Evolutionary conservation across 495 filamentous ascomycete genomes (phyloP).

Genomic region (Podospora conica): DNA sequence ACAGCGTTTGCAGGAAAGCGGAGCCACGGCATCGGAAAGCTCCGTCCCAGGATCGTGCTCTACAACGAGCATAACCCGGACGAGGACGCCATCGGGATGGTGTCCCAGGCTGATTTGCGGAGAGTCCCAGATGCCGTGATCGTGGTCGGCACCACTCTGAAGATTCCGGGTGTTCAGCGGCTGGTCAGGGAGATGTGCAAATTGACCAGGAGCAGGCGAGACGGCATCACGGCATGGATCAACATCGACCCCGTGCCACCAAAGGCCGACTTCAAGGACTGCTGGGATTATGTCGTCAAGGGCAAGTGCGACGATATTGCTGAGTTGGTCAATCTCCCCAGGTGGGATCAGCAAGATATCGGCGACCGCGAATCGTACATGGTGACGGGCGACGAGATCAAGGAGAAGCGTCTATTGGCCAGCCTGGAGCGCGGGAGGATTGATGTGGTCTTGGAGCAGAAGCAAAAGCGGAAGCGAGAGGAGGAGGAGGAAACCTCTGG

Average conservation of each 20-base stretch:
- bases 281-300: conserved; percentile 84
- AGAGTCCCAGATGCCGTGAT: conserved; percentile 83
- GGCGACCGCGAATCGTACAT: conserved; percentile 33
- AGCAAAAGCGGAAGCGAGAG: conserved; percentile 25
- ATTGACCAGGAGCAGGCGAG: conserved; percentile 67
- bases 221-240: conserved; percentile 92
- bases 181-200: conserved; percentile 87
- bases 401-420: conserved; percentile 29
- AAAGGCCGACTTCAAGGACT: conserved; percentile 79
- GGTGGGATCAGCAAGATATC: conserved; percentile 62
- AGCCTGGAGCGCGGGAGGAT: conserved; percentile 31
- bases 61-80: conserved; percentile 98
- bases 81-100: conserved; percentile 88
- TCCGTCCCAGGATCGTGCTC: conserved; percentile 88
- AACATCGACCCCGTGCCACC: conserved; percentile 78
- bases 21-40: conserved; percentile 85
- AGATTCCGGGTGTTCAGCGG: conserved; percentile 84
- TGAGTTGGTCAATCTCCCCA: conserved; percentile 61
- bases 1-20: conserved; percentile 74
- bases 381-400: conserved; percentile 34
- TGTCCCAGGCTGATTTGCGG: conserved; percentile 76
- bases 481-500: conserved; percentile 12
- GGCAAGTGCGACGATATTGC: conserved; percentile 89
- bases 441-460: conserved; percentile 31
- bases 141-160: conserved; percentile 91